Evolutionary conservation across 805 yeast species (phyloP), one percentile per base, ranked within the genome.

Genomic region (Yarrowia hollandica): DNA sequence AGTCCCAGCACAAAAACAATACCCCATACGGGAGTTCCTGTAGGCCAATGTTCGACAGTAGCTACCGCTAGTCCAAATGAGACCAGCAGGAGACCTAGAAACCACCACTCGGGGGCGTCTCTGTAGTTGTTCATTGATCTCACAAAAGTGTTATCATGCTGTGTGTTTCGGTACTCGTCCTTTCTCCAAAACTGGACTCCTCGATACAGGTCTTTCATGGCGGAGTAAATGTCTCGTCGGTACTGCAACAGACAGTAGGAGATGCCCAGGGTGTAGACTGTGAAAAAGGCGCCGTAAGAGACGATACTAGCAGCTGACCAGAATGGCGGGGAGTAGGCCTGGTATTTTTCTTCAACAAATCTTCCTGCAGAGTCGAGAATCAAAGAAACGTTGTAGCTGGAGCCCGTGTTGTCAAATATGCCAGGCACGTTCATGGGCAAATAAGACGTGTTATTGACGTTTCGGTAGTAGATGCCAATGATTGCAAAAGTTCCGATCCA

Each of bases 281-380:
- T 78, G 68, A 82, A 82, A 65, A 74, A 77, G 0, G 83, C 79
- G 18, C 87, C 86, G 65, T 82, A 83, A 16, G 75, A 67, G 6
- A 64, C 62, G 52, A 64, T 19, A 31, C 39, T 41, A 23, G 62
- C 87, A 9, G 89, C 88, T 28, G 81, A 67, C 65, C 81, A 83
- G 69, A 78, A 84, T 8, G 89, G 89, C 8, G 88, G 86, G 1
- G 89, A 84, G 71, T 85, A 85, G 8, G 71, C 69, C 65, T 79
- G 69, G 69, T 84, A 85, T 4, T 73, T 80, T 10, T 69, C 71
- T 52, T 71, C 69, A 65, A 79, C 74, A 62, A 84, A 75, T 1
- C 22, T 19, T 15, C 62, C 63, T 11, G 34, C 34, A 12, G 61
- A 28, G n/a, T 38, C 38, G 44, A 84, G 67, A 16, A 84, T 75